A percentile compares a stretch with the other conserved stretches of the same genome.
Evolutionary conservation across 169 alveolate species (phyloP).

Genomic region (Plasmodium billcollinsi): DNA sequence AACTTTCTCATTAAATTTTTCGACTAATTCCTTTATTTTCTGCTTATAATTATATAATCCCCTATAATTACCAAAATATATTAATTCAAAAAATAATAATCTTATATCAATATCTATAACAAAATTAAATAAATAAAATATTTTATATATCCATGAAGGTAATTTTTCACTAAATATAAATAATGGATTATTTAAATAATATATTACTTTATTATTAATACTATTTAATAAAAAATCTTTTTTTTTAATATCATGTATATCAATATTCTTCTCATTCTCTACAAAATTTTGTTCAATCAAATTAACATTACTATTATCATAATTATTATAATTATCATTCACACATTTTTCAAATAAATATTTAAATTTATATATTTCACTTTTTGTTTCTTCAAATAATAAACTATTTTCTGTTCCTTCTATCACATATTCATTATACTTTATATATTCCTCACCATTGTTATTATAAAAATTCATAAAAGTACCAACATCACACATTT

Average conservation of each 20-base stretch:
- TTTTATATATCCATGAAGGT: slow-evolving; percentile 72
- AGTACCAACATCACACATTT: slow-evolving; percentile 23
- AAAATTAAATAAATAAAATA: slow-evolving; percentile 69
- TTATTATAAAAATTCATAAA: slow-evolving; percentile 26
- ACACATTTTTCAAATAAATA: neutral
- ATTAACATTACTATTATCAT: neutral
- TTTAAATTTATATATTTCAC: slow-evolving; percentile 22
- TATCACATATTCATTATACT: neutral
- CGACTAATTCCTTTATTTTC: slow-evolving; percentile 77
- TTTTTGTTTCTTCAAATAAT: slow-evolving; percentile 17
- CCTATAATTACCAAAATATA: slow-evolving; percentile 74
- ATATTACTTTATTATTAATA: slow-evolving; percentile 67
- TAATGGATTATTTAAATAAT: slow-evolving; percentile 66
- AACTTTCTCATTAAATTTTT: slow-evolving; percentile 74
- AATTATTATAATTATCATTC: neutral
- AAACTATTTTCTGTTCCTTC: neutral
- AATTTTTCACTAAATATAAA: slow-evolving; percentile 73
- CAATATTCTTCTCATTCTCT: neutral
- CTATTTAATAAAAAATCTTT: slow-evolving; percentile 56
- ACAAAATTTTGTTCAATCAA: neutral
- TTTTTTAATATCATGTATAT: slow-evolving; percentile 42
- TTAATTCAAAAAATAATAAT: slow-evolving; percentile 47
- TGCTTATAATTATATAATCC: slow-evolving; percentile 75
- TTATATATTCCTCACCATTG: slow-evolving; percentile 11
- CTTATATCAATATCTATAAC: slow-evolving; percentile 72